Percentiles rank a stretch among this genome's conserved stretches.
Conservation (phyloP, 352 stramenopile genomes). For the Globisporangium cylindrosporum region DNA sequence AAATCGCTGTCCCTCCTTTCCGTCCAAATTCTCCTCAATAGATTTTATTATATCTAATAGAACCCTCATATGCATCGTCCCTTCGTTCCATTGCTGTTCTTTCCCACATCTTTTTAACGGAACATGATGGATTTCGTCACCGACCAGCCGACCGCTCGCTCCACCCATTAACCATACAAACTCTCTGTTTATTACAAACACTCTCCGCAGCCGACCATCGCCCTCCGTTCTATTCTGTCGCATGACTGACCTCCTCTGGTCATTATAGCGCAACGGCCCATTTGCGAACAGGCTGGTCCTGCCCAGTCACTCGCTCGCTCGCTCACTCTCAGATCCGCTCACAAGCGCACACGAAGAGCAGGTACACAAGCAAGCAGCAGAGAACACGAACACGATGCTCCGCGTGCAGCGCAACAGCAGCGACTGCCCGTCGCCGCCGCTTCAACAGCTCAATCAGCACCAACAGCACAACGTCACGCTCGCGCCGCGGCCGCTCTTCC, state of each 20-base stretch:
- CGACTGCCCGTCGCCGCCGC: background rate
- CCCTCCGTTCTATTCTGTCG: background rate
- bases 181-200: no score
- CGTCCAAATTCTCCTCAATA: no score
- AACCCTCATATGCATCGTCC: background rate
- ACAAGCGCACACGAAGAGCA: background rate
- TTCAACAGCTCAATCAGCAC: background rate
- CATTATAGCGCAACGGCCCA: background rate
- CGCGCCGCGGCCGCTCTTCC: background rate
- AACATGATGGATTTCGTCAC: background rate
- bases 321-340: constrained; percentile 3
- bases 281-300: background rate
- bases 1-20: no score
- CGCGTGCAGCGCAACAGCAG: constrained; percentile 8
- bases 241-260: background rate
- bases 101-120: background rate
- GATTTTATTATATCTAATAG: no score
- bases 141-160: background rate
- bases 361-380: background rate
- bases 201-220: background rate
- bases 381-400: background rate
- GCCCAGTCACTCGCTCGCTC: no score
- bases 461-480: constrained; percentile 4
- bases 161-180: background rate
- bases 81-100: background rate